Evolutionary conservation across 2,329 filamentous ascomycete genomes (phyloP), one percentile per base, ranked within the genome.

Genomic region (Apiospora kogelbergensis): DNA sequence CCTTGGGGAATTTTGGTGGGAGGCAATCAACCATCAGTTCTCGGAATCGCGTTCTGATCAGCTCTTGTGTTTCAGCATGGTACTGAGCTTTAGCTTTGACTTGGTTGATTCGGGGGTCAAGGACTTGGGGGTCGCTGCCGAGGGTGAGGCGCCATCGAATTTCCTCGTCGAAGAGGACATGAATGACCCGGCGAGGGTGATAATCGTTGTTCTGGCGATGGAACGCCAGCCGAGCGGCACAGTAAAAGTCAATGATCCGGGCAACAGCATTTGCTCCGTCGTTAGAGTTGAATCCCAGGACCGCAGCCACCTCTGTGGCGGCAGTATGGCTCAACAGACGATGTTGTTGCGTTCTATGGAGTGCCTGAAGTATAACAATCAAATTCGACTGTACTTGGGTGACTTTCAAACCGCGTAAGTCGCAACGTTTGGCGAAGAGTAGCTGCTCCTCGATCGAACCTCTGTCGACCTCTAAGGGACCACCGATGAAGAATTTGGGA

Each of bases 401-500:
- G 40, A 42, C 17, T 11, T 5, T 10, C 40, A 15, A 15, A 13
- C 2, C 11, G 13, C 40, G 11, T 3, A 42, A 10, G 2, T 37
- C 26, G 6, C 9, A 9, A 3, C 40, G 40, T 5, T 42, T 42
- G 26, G 26, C 26, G 3, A 10, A 60, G 3, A 60, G 9, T 3
- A 60, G n/a, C 3, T n/a, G 3, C 0, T n/a, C 1, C 53, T 60
- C 53, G 2, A 60, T 53, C 17, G 46, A n/a, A 9, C 3, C 3
- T 17, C 2, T 13, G 30, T 1, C 2, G 30, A n/a, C 20, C 10
- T n/a, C 7, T 1, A 60, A 4, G 11, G 3, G 3, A 1, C n/a
- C 10, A n/a, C 53, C 53, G 20, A 22, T 11, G 30, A 60, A 60
- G 17, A 30, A 30, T 0, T 2, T 11, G 17, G 53, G 53, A 9